Percentiles rank a stretch among this genome's conserved stretches.
These are phyloP conservation scores for Microbotryum silenes-acaulis DNA, from an alignment of 1,284 basidiomycete species.

Conservation along the genomic window DNA sequence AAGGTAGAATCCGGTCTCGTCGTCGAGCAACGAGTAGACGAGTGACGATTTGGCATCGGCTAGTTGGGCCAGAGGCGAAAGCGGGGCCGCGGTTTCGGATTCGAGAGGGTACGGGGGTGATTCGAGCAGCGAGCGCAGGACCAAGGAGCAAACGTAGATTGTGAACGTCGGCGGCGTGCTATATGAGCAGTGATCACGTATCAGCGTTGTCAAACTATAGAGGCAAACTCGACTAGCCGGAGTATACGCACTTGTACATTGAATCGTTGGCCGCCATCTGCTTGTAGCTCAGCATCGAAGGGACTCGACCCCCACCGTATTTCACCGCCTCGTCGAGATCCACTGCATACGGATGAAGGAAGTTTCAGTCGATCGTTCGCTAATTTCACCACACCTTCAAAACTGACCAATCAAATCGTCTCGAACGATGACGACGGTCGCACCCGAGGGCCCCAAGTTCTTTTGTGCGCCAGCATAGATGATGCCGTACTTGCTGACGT, in stretches of 20 bases:
- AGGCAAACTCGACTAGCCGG: background rate
- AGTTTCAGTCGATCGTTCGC: too few relatives aligned
- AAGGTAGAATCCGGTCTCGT: slow-evolving; percentile 37
- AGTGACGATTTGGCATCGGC: slow-evolving; percentile 66
- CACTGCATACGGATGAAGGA: slow-evolving; percentile 42
- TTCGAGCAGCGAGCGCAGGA: slow-evolving; percentile 60
- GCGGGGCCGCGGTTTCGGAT: slow-evolving; percentile 55
- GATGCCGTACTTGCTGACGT: slow-evolving; percentile 77
- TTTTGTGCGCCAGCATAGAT: slow-evolving; percentile 99
- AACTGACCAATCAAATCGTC: slow-evolving; percentile 63
- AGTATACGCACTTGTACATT: slow-evolving; percentile 59
- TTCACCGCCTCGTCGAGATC: slow-evolving; percentile 74
- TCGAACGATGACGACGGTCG: slow-evolving; percentile 86
- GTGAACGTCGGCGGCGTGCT: slow-evolving; percentile 82
- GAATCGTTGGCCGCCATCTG: slow-evolving; percentile 68
- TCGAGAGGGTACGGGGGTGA: slow-evolving; percentile 27
- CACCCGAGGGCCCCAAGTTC: slow-evolving; percentile 90
- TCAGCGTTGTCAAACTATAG: background rate
- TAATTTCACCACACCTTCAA: background rate
- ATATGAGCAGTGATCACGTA: background rate
- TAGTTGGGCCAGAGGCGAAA: slow-evolving; percentile 58
- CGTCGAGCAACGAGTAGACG: slow-evolving; percentile 63
- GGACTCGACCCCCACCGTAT: slow-evolving; percentile 63
- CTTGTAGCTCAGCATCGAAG: slow-evolving; percentile 77
- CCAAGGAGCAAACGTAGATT: slow-evolving; percentile 85